Evolutionary conservation across 148 eudicot species (phyloP).

Genomic region (Heliosperma pusillum): DNA sequence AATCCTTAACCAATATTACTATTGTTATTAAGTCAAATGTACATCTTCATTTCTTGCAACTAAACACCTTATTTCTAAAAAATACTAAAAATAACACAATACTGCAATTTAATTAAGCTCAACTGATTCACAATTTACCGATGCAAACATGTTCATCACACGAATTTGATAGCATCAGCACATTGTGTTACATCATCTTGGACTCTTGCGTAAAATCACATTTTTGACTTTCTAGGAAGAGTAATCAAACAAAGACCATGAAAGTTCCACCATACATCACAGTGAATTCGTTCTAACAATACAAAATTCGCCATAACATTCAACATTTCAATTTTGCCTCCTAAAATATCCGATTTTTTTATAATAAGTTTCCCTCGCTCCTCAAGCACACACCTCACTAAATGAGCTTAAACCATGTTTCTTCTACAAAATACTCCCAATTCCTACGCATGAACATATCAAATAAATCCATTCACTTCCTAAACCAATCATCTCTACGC

Average conservation of each 20-base stretch:
- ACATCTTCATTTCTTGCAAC: neutral
- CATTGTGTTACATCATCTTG: too few relatives aligned
- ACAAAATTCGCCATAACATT: neutral
- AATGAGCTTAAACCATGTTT: neutral
- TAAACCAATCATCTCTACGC: neutral
- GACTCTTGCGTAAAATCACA: too few relatives aligned
- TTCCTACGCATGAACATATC: neutral
- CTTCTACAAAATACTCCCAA: neutral
- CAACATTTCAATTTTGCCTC: too few relatives aligned
- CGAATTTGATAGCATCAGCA: neutral
- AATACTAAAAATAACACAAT: neutral
- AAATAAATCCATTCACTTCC: neutral
- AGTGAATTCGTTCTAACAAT: neutral
- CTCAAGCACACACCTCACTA: neutral
- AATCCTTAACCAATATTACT: neutral
- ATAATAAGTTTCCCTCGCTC: neutral
- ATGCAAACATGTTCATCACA: neutral
- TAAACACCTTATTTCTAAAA: neutral
- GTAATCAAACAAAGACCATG: neutral
- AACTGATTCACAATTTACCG: too few relatives aligned
- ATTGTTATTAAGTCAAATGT: neutral
- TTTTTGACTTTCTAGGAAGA: neutral
- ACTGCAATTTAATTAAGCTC: neutral
- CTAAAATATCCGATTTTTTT: neutral
- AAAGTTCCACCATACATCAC: neutral